Base-by-base conservation (phyloP, 164 flowering plant genomes). In the Buxus sempervirens region DNA sequence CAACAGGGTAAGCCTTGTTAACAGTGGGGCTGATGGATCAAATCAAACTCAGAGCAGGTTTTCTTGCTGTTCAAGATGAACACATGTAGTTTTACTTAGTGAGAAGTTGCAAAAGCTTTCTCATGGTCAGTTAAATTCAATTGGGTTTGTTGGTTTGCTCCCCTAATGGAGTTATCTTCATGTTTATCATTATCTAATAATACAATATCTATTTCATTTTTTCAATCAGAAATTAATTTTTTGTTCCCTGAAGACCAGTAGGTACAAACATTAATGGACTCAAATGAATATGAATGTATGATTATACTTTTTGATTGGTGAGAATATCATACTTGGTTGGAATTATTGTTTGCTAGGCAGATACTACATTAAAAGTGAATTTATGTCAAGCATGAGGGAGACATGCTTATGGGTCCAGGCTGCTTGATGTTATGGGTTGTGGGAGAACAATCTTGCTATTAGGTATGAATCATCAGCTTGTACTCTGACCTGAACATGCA, bases 1-100 rank as follows among this genome's bases (percentile, higher is more conserved):
- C 65, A 79, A 79, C 70, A 66, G 84, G 71, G 84, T 82, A 27
- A 79, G 72, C 70, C 81, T 79, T n/a, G 76, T 79, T 23, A 65
- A 66, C 28, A 53, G 75, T 67, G 80, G 73, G 20, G 65, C 55
- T 22, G 77, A 75, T 59, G 77, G 68, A 70, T 72, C 80, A 41
- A 77, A 76, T 32, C 67, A 70, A 75, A 60, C 59, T 62, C 62
- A 63, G 25, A 70, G 69, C 67, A 77, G 56, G 65, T 80, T 24
- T 63, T 73, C 82, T 51, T 82, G 84, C 62, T 82, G 84, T 58
- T 82, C 68, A 20, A 65, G 78, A 72, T 78, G 57, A 65, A 22
- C 63, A 18, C 60, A 48, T 25, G 51, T 36, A 56, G 18, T 19
- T 25, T 1, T 65, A 32, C 27, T 25, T 54, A 41, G 9, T 19